Conservation (phyloP, 345 rosid species). For the Excoecaria agallocha region DNA sequence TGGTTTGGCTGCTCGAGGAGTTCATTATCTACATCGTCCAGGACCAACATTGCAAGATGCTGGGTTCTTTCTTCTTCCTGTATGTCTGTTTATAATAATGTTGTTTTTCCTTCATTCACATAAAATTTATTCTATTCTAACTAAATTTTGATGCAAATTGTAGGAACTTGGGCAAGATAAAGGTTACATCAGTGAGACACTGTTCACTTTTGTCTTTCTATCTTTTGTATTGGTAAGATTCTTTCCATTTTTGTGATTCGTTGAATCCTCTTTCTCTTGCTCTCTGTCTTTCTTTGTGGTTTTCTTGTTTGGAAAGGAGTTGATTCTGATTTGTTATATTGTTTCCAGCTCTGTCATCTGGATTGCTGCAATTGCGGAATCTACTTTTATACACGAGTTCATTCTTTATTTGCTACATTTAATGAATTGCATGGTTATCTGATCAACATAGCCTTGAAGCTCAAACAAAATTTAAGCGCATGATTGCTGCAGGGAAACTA, state of each 20-base stretch:
- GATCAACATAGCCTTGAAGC: neutral
- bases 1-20: slow-evolving; percentile 92
- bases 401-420: neutral
- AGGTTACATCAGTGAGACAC: slow-evolving; percentile 84
- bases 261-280: neutral
- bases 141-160: slow-evolving; percentile 16
- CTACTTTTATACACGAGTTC: neutral
- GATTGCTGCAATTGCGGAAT: neutral
- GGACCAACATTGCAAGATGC: slow-evolving; percentile 85
- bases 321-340: slow-evolving; percentile 3
- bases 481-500: neutral
- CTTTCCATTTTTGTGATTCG: slow-evolving; percentile 3
- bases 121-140: slow-evolving; percentile 6
- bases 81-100: slow-evolving; percentile 28
- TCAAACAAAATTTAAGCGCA: neutral
- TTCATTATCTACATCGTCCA: slow-evolving; percentile 85
- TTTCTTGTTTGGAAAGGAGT: neutral
- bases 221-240: slow-evolving; percentile 75
- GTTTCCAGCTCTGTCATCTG: neutral
- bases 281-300: neutral
- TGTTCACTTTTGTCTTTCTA: slow-evolving; percentile 63
- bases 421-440: neutral
- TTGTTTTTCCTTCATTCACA: neutral
- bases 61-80: slow-evolving; percentile 90
- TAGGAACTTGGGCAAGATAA: slow-evolving; percentile 96